phyloP scores from a whole-genome alignment of 1,284 basidiomycete genomes.

The Chalciporus sp. region DNA sequence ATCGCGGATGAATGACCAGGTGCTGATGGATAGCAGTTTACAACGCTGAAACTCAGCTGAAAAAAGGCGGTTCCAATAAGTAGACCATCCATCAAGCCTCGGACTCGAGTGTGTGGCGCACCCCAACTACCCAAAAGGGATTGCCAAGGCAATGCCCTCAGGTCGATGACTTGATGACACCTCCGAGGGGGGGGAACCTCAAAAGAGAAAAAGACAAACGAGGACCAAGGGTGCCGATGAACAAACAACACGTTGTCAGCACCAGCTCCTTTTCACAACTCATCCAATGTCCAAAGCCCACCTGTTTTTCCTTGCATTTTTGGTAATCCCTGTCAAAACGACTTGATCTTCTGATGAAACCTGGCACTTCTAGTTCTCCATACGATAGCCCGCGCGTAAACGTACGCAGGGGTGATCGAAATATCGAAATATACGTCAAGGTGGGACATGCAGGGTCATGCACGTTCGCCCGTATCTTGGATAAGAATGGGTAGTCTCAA shows the following conservation, averaged over 20 bases:
- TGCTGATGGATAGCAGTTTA: not conserved
- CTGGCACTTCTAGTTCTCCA: not conserved
- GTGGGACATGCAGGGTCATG: slow-evolving; percentile 7
- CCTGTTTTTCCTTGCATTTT: not conserved
- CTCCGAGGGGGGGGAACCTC: slow-evolving; percentile 11
- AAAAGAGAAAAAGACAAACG: slow-evolving; percentile 16
- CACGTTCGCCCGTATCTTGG: slow-evolving; percentile 11
- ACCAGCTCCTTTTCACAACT: slow-evolving; percentile 13
- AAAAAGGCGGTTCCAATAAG: slow-evolving; percentile 2
- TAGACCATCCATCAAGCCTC: slow-evolving; percentile 12
- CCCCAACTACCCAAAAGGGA: slow-evolving; percentile 7
- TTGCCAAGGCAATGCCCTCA: not conserved
- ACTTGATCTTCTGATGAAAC: not conserved
- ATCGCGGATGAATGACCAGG: not conserved
- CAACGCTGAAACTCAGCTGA: slow-evolving; percentile 1
- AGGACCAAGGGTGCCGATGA: slow-evolving; percentile 24
- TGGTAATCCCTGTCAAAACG: not conserved
- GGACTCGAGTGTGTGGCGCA: slow-evolving; percentile 8
- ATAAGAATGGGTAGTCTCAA: slow-evolving; percentile 11
- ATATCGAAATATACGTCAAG: not conserved
- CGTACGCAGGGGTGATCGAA: slow-evolving; percentile 5
- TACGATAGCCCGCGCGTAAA: slow-evolving; percentile 1
- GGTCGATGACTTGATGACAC: not conserved
- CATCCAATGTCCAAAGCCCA: not conserved
- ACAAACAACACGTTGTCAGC: slow-evolving; percentile 24